These are phyloP conservation scores for Zymoseptoria brevis DNA, from an alignment of 2,329 filamentous ascomycete species.

Conservation along the genomic window DNA sequence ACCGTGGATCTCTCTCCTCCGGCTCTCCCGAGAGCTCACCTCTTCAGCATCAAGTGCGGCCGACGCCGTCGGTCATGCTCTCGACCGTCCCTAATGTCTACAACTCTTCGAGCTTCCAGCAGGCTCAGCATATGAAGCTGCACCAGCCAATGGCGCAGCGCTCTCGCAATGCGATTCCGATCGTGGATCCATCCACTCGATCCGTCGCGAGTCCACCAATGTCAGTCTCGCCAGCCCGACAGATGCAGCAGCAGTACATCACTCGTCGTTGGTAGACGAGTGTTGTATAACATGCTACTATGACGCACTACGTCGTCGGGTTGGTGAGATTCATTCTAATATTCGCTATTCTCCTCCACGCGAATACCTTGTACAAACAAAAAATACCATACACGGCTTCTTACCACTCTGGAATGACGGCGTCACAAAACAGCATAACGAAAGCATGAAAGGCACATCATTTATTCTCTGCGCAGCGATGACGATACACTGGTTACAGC, in stretches of 20 bases:
- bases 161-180: slow-evolving; percentile 89
- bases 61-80: slow-evolving; percentile 64
- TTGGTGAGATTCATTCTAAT: slow-evolving; percentile 16
- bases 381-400: slow-evolving; percentile 9
- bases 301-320: slow-evolving; percentile 19
- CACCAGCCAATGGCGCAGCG: slow-evolving; percentile 87
- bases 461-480: slow-evolving; percentile 8
- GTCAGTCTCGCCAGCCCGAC: slow-evolving; percentile 55
- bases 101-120: slow-evolving; percentile 53
- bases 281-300: slow-evolving; percentile 11
- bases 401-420: slow-evolving; percentile 14
- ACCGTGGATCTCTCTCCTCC: slow-evolving; percentile 89
- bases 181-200: slow-evolving; percentile 91
- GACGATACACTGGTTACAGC: slow-evolving; percentile 8
- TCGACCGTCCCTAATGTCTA: slow-evolving; percentile 46
- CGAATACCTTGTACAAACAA: slow-evolving; percentile 22
- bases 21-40: slow-evolving; percentile 89
- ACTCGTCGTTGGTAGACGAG: slow-evolving; percentile 40
- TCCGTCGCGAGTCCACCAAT: slow-evolving; percentile 76
- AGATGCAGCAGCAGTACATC: slow-evolving; percentile 50
- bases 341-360: slow-evolving; percentile 3
- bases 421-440: slow-evolving; percentile 19
- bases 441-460: slow-evolving; percentile 16
- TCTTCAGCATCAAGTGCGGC: slow-evolving; percentile 70
- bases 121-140: slow-evolving; percentile 61